phyloP scores from a whole-genome alignment of 192 early-diverging fungal species.

The Podila minutissima region DNA sequence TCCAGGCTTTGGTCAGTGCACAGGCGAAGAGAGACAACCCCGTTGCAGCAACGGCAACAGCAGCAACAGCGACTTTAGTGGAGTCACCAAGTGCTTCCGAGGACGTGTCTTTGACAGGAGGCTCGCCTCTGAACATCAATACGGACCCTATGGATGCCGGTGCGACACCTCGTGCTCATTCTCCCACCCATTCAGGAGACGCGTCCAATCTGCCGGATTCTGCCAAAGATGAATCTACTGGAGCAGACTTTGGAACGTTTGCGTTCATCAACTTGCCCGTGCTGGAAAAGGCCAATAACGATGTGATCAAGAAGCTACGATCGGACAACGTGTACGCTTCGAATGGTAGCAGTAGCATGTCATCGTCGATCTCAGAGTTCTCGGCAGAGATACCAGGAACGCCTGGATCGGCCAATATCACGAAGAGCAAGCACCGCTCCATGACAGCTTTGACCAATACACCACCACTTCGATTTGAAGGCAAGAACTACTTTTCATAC shows the following conservation, averaged over 20 bases:
- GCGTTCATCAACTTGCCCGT: conserved; percentile 90
- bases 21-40: conserved; percentile 46
- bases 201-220: conserved; percentile 10
- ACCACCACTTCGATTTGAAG: conserved; percentile 41
- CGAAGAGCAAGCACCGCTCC: conserved; percentile 43
- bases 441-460: conserved; percentile 41
- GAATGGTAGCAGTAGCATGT: conserved; percentile 33
- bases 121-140: conserved; percentile 9
- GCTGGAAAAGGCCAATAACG: conserved; percentile 91
- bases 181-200: conserved; percentile 18
- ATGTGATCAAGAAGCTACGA: conserved; percentile 83
- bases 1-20: conserved; percentile 48
- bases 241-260: conserved; percentile 90
- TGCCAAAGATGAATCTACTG: conserved; percentile 25
- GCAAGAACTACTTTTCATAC: conserved; percentile 50
- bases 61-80: conserved; percentile 12
- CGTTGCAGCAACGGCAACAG: background rate
- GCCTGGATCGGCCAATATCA: conserved; percentile 30
- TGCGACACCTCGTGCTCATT: conserved; percentile 39
- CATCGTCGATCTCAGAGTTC: conserved; percentile 42
- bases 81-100: background rate
- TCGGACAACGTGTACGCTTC: conserved; percentile 63
- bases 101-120: conserved; percentile 6
- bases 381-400: conserved; percentile 40
- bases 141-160: conserved; percentile 24